These are phyloP conservation scores for Plasmodium vinckei DNA, from an alignment of 169 alveolate species.

Conservation along the genomic window DNA sequence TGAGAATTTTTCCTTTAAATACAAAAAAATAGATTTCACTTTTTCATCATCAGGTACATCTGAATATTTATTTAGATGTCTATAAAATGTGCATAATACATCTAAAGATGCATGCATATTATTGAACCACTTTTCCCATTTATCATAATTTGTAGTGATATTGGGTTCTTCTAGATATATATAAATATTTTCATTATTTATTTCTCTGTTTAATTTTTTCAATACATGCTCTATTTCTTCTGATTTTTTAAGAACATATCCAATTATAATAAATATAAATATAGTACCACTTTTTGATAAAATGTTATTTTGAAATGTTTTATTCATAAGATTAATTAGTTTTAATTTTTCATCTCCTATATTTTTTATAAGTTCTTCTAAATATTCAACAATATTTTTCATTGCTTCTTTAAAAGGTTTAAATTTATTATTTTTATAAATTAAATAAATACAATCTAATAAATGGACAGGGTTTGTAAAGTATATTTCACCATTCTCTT, in stretches of 20 bases:
- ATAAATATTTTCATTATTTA: constrained; percentile 43
- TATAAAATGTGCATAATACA: constrained; percentile 44
- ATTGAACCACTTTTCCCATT: constrained; percentile 59
- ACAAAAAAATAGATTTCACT: constrained; percentile 38
- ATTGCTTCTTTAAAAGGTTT: constrained; percentile 41
- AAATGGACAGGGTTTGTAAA: neutral
- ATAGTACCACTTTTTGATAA: constrained; percentile 64
- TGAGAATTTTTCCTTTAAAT: constrained; percentile 22
- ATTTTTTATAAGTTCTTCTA: constrained; percentile 42
- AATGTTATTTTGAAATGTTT: constrained; percentile 51
- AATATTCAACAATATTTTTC: constrained; percentile 42
- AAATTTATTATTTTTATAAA: constrained; percentile 53
- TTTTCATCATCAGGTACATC: constrained; percentile 45
- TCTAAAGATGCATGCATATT: constrained; percentile 23
- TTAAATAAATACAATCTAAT: constrained; percentile 46
- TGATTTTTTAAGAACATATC: constrained; percentile 43
- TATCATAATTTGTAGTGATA: constrained; percentile 30
- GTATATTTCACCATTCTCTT: neutral
- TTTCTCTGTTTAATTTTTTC: constrained; percentile 42
- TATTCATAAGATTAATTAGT: constrained; percentile 57
- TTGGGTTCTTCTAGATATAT: constrained; percentile 64
- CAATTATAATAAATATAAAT: constrained; percentile 51
- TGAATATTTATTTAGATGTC: constrained; percentile 50
- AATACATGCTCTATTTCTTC: constrained; percentile 26
- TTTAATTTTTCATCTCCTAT: constrained; percentile 44